Base-by-base conservation (phyloP, 2,329 filamentous ascomycete genomes). In the Verticillium tricorpus region DNA sequence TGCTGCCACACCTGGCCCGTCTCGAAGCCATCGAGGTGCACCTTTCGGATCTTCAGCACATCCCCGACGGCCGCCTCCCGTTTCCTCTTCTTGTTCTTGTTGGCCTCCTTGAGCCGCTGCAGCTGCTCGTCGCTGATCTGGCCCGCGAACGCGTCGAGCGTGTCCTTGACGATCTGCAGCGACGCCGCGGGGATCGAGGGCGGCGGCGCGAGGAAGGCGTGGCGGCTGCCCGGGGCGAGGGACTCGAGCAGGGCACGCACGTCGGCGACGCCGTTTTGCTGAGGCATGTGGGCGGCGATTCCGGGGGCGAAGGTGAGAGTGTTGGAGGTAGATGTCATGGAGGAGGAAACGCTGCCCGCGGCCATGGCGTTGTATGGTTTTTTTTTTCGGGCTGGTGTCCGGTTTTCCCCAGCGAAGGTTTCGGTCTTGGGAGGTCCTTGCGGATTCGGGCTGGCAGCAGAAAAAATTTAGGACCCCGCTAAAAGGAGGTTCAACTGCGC, bases 1-100 rank as follows among this genome's bases (percentile, higher is more conserved):
- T 99, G 95, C 75, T 97, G 92, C 91, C 94, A 99, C 54, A 99
- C 88, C 76, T 98, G 94, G 22, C 89, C 86, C 12, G 91, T 89
- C 69, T 90, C 91, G 68, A 98, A 97, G 0, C 94, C 95, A 62
- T 96, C 87, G 7, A 92, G 81, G 72, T 97, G 91, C 17, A 99
- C 80, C 74, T 91, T 93, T 69, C 90, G 89, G 69, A 97, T 80
- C 69, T 92, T 92, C 65, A 97, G 72, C 1, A 90, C 78, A 45
- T 83, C 77, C 9, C 81, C 82, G 9, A 35, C 19, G 3, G 28
- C 58, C 11, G 22, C 58, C 28, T 35, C 28, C 19, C 58, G 15
- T 17, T 59, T 59, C 67, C 91, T 82, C 80, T 95, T 96, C 65
- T 91, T 82, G 80, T 96, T 96, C 74, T 85, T 88, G 68, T 87